A percentile compares a stretch with the other conserved stretches of the same genome.
Evolutionary conservation across 345 rosid species (phyloP).

Genomic region (Citrus sp.): DNA sequence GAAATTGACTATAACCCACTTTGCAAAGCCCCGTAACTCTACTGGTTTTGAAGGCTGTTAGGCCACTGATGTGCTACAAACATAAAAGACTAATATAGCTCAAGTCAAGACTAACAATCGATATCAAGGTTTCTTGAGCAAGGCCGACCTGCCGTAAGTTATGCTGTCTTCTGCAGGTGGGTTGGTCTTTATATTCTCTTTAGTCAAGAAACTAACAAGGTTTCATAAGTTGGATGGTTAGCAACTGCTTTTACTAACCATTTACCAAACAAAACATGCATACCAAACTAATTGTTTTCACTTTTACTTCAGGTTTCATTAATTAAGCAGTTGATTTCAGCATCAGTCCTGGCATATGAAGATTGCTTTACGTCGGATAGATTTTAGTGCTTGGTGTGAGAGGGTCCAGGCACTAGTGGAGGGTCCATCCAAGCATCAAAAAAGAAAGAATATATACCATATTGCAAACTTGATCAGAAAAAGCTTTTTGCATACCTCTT

Average conservation of each 20-base stretch:
- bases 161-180: not conserved
- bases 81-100: not conserved
- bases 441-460: conserved; percentile 28
- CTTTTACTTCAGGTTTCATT: not conserved
- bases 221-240: not conserved
- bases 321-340: not conserved
- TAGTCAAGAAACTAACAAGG: not conserved
- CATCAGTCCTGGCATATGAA: not conserved
- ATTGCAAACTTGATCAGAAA: conserved; percentile 28
- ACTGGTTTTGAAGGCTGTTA: conserved; percentile 8
- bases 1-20: conserved; percentile 14
- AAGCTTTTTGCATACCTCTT: conserved; percentile 17
- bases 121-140: conserved; percentile 1
- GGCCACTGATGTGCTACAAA: conserved; percentile 17
- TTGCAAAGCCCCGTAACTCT: not conserved
- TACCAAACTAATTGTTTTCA: conserved; percentile 14
- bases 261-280: conserved; percentile 6
- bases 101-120: not conserved
- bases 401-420: conserved; percentile 49
- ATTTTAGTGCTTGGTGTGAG: conserved; percentile 20
- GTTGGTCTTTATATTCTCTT: not conserved
- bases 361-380: conserved; percentile 17
- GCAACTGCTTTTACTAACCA: not conserved
- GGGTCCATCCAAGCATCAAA: conserved; percentile 35
- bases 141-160: not conserved